These are phyloP conservation scores for Paramecium pentaurelia DNA, from an alignment of 73 alveolate species.

Conservation along the genomic window DNA sequence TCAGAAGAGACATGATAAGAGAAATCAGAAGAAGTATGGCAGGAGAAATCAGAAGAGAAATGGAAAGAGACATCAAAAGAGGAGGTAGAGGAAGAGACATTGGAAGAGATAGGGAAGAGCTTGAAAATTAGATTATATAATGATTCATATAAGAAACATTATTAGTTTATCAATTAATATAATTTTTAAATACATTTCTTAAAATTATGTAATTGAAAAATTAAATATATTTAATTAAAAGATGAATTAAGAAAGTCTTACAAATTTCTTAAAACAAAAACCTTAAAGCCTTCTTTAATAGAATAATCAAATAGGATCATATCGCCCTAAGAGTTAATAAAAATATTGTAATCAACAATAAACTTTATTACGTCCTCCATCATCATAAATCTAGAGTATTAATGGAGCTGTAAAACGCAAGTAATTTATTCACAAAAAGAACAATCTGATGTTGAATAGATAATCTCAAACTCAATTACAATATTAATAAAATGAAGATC, in stretches of 20 bases:
- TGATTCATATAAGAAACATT: background rate
- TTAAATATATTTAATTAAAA: background rate
- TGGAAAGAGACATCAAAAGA: background rate
- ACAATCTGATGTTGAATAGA: background rate
- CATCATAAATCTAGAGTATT: background rate
- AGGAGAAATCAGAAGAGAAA: slow-evolving; percentile 45
- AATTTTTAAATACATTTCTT: background rate
- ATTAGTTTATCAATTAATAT: background rate
- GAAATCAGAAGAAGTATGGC: too few relatives aligned
- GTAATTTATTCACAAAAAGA: background rate
- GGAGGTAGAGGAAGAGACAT: background rate
- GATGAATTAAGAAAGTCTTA: background rate
- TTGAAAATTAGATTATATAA: background rate
- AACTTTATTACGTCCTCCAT: background rate
- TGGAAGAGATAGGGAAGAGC: background rate
- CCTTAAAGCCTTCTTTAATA: background rate
- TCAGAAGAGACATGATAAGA: too few relatives aligned
- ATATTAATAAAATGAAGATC: background rate
- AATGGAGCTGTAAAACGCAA: background rate
- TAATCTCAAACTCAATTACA: background rate
- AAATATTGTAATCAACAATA: background rate
- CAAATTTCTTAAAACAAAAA: background rate
- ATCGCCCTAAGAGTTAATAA: background rate
- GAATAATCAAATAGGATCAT: background rate
- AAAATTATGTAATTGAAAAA: background rate